Base-by-base conservation (phyloP, 1,284 basidiomycete species). In the Tranzscheliella williamsii region DNA sequence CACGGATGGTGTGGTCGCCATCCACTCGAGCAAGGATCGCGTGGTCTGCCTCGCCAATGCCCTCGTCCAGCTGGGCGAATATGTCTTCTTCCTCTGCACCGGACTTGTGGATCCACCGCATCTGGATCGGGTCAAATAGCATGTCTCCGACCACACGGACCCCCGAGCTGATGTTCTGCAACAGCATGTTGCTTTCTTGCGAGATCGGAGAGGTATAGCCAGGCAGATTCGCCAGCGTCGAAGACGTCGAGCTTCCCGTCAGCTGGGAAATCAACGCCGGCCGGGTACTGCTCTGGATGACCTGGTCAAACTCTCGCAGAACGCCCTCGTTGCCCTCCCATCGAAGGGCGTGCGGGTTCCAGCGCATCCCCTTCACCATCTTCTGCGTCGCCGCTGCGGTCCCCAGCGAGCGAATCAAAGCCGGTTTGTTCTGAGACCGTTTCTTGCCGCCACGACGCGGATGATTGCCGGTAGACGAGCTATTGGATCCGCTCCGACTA, bases 301-400 rank as follows among this genome's bases (percentile, higher is more conserved):
- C 86, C 23, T 85, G 84, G 67, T 96, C 93, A 78, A 96, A 97
- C 52, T 91, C 91, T 50, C 88, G 85, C 31, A 96, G 83, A 11
- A 85, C 85, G 45, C 87, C 85, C 66, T 97, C 93, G 78, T 97
- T 96, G 49, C 94, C 94, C 81, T 97, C 93, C 93, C 93, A 97
- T 18, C 89, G 87, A 20, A 90, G 83, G 7, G 85, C 86, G 26
- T 81, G 81, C 18, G 91, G 90, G 79, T 97, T 96, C 90, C 91
- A 97, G 67, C 86, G 90, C 94, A 97, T 97, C 50, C 94, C 91
- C 27, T 57, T 66, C n/a, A 65, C 55, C 26, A 49, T 40, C 34
- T 55, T 55, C 11, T 55, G 56, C 20, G 52, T 40, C 15, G 57
- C 42, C 16, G 50, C 45, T n/a, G 42, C 45, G 12, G 33, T 53